Base-by-base conservation (phyloP, 257 asterid species). In the Vinca minor region DNA sequence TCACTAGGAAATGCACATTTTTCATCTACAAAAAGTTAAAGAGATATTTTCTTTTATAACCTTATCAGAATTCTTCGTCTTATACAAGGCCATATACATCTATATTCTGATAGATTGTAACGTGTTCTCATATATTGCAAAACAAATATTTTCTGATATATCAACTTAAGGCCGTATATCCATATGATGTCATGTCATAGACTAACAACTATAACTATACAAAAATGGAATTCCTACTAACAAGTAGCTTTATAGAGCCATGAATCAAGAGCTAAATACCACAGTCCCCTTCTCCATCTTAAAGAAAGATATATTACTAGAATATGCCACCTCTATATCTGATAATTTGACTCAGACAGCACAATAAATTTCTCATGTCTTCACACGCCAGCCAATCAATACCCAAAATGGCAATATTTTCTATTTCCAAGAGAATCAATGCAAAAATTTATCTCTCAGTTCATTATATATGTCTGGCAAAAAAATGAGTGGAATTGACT, bases 401-500 rank as follows among this genome's bases (percentile, higher is more conserved):
- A 21, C 8, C 23, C 15, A 38, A 12, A 65, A 49, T 38, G 41
- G 25, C 45, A 38, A 52, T 34, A 21, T 25, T 8, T 5, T 50
- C n/a, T 26, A 50, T 39, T 21, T 9, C 31, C 17, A 32, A 64
- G 4, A 59, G 52, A 14, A 46, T 29, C 14, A 17, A 35, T 55
- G 12, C 41, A 55, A 54, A 31, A 55, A 12, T 14, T 44, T 29
- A 28, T 28, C 13, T 29, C 60, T 26, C 17, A 42, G 2, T 42
- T 42, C 47, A 42, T 13, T 17, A 55, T 31, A 56, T 29, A 21
- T 56, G 41, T 29, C 39, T 4, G 8, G 72, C 9, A 41, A 29
- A 62, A 1, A 54, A 8, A 21, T n/a, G 61, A 46, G 50, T 20
- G 25, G 64, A 73, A 65, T 13, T 25, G 55, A 82, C 98, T 82